These are phyloP conservation scores for Sugiyamaella xylanicola DNA, from an alignment of 1,139 yeast genomes.

Conservation along the genomic window DNA sequence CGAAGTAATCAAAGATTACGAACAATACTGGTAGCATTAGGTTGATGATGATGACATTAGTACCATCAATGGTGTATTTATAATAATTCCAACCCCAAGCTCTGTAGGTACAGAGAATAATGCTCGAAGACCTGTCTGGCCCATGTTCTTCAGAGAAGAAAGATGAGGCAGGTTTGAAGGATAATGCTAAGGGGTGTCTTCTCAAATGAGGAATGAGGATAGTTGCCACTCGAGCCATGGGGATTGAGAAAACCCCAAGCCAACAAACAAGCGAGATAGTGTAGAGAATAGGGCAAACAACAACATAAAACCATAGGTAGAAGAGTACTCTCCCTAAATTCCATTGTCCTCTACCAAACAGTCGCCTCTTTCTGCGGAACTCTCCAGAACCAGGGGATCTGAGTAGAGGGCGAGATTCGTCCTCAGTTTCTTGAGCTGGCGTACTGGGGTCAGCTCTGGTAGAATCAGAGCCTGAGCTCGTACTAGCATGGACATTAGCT, in stretches of 20 bases:
- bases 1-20: constrained; percentile 76
- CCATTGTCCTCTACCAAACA: constrained; percentile 95
- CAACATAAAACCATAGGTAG: constrained; percentile 67
- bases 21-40: constrained; percentile 76
- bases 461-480: constrained; percentile 5
- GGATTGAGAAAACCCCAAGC: constrained; percentile 86
- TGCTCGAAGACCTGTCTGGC: constrained; percentile 41
- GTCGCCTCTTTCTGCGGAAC: constrained; percentile 48
- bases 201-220: constrained; percentile 77
- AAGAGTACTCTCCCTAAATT: constrained; percentile 78
- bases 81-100: constrained; percentile 91
- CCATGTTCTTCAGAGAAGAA: constrained; percentile 36
- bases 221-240: constrained; percentile 78
- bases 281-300: constrained; percentile 68
- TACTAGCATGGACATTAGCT: background rate
- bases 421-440: constrained; percentile 24
- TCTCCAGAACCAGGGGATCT: constrained; percentile 25
- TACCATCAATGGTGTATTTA: constrained; percentile 94
- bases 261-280: constrained; percentile 66
- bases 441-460: constrained; percentile 3
- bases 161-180: constrained; percentile 62
- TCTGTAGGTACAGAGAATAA: constrained; percentile 81
- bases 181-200: constrained; percentile 85
- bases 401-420: constrained; percentile 22
- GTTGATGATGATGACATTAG: constrained; percentile 89